phyloP scores from a whole-genome alignment of 371 early-diverging fungal species.

The Mortierella sp. region DNA sequence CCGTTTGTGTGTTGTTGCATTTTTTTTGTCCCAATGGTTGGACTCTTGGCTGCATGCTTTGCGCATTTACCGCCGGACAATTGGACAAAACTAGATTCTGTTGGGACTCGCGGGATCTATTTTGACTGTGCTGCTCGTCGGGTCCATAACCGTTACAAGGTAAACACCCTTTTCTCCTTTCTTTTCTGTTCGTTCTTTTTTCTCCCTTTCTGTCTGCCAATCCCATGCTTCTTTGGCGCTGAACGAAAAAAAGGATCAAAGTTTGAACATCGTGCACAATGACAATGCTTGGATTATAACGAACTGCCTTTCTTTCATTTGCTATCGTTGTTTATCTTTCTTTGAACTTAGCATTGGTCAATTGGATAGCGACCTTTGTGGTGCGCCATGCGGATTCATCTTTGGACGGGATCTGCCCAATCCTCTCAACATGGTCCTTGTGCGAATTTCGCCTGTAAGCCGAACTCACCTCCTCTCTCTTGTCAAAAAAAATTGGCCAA shows the following conservation, averaged over 20 bases:
- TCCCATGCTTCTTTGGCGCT: background rate
- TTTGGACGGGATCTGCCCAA: slow-evolving; percentile 69
- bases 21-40: background rate
- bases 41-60: background rate
- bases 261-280: background rate
- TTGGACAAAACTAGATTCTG: slow-evolving; percentile 8
- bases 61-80: background rate
- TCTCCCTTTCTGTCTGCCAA: background rate
- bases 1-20: background rate
- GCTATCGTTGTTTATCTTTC: slow-evolving; percentile 3
- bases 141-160: slow-evolving; percentile 33
- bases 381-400: slow-evolving; percentile 73
- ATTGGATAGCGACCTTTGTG: slow-evolving; percentile 68
- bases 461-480: background rate
- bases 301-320: background rate
- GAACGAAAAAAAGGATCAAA: slow-evolving; percentile 3
- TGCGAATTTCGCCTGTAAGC: slow-evolving; percentile 65
- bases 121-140: slow-evolving; percentile 21
- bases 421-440: slow-evolving; percentile 70
- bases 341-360: slow-evolving; percentile 61
- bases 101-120: slow-evolving; percentile 18
- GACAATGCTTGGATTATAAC: background rate
- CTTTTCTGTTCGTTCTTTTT: background rate
- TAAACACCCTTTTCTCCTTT: background rate
- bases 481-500: too few species aligned